phyloP scores from a whole-genome alignment of 2,329 filamentous ascomycete species.

The Trichoderma oligosporum region DNA sequence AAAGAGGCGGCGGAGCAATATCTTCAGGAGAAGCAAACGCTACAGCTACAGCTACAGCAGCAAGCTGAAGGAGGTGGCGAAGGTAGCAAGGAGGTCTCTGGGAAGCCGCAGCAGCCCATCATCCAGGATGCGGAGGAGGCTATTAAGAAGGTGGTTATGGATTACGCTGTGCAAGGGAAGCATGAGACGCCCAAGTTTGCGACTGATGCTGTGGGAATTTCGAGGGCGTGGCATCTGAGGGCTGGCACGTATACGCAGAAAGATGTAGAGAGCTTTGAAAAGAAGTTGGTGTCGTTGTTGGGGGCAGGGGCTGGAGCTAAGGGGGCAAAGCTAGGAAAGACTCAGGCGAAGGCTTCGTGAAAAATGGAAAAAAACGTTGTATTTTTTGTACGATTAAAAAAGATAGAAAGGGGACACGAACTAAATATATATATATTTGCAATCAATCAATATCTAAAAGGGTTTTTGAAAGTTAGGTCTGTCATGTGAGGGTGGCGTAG shows the following conservation, averaged over 20 bases:
- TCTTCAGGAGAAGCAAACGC: constrained; percentile 27
- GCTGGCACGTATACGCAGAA: constrained; percentile 35
- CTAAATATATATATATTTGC: too few species aligned
- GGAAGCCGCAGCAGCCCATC: constrained; percentile 23
- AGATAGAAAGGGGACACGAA: too few species aligned
- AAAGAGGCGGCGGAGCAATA: constrained; percentile 32
- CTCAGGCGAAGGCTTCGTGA: constrained; percentile 25
- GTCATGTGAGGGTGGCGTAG: too few species aligned
- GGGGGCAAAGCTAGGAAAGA: constrained; percentile 25
- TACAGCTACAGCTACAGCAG: constrained; percentile 23
- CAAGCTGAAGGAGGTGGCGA: constrained; percentile 14
- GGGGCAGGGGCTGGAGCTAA: constrained; percentile 21
- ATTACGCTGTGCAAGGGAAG: constrained; percentile 35
- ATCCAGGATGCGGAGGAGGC: constrained; percentile 35
- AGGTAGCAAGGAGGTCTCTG: constrained; percentile 16
- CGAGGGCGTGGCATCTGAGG: constrained; percentile 38
- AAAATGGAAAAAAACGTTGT: neutral
- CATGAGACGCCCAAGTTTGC: constrained; percentile 36
- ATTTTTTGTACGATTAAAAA: constrained; percentile 5
- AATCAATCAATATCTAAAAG: too few species aligned
- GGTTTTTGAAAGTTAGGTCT: too few species aligned
- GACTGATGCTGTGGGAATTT: constrained; percentile 32
- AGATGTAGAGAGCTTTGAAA: constrained; percentile 38
- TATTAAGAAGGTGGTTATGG: constrained; percentile 33
- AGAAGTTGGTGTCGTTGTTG: constrained; percentile 36